A percentile compares a stretch with the other conserved stretches of the same genome.
Conservation (phyloP, 1,139 yeast genomes). For the Yueomyces sp. region DNA sequence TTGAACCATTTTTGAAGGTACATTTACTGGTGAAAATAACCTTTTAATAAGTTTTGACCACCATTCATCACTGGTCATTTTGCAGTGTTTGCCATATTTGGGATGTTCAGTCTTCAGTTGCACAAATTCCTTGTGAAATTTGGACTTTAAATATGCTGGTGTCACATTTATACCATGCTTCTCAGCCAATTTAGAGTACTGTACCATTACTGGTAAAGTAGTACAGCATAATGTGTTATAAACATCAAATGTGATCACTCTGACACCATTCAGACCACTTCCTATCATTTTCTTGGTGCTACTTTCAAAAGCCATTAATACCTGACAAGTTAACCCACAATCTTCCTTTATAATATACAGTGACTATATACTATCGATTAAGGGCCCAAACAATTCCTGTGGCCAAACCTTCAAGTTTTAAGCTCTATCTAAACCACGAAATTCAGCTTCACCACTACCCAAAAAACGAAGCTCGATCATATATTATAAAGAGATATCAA, state of each 20-base stretch:
- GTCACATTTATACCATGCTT: slow-evolving; percentile 32
- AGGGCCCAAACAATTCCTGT: too few relatives aligned
- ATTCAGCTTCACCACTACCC: too few relatives aligned
- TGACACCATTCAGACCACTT: slow-evolving; percentile 4
- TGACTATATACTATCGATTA: too few relatives aligned
- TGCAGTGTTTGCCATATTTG: slow-evolving; percentile 41
- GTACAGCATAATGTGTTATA: slow-evolving; percentile 56
- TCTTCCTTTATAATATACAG: too few relatives aligned
- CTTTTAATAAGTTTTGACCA: slow-evolving; percentile 41
- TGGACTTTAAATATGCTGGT: slow-evolving; percentile 19
- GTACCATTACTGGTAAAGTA: slow-evolving; percentile 37
- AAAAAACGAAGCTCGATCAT: too few relatives aligned
- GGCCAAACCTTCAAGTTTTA: too few relatives aligned
- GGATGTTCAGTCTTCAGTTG: slow-evolving; percentile 31
- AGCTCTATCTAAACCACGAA: too few relatives aligned
- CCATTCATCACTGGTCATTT: slow-evolving; percentile 36
- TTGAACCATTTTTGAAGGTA: slow-evolving; percentile 22
- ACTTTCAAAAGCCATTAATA: too few relatives aligned
- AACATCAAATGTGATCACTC: slow-evolving; percentile 50
- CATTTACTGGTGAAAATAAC: slow-evolving; percentile 27
- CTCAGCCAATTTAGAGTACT: slow-evolving; percentile 37
- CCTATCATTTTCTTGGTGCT: too few relatives aligned
- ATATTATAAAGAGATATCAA: too few relatives aligned
- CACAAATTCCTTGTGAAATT: slow-evolving; percentile 24
- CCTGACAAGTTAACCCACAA: too few relatives aligned